A percentile compares a stretch with the other conserved stretches of the same genome.
Conservation (phyloP, 2,329 filamentous ascomycete genomes). For the Phoma sp. region DNA sequence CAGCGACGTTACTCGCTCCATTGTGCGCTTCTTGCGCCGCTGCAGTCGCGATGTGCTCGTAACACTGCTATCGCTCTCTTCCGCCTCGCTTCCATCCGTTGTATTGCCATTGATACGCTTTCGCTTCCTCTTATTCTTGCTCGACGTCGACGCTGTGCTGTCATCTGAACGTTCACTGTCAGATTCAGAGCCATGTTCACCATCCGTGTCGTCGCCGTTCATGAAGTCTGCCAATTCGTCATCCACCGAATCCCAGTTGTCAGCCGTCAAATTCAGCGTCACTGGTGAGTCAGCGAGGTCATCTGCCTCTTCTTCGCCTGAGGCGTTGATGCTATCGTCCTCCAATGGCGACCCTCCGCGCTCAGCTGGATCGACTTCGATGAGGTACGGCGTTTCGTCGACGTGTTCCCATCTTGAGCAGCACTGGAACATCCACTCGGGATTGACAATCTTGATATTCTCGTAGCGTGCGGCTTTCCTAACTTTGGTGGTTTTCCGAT, state of each 20-base stretch:
- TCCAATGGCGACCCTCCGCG: conserved; percentile 47
- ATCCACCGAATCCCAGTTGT: conserved; percentile 61
- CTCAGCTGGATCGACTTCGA: conserved; percentile 77
- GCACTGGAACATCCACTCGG: conserved; percentile 87
- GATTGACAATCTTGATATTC: conserved; percentile 88
- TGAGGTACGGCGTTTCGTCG: conserved; percentile 79
- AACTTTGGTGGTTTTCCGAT: conserved; percentile 86
- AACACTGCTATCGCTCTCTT: conserved; percentile 51
- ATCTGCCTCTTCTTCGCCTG: conserved; percentile 48
- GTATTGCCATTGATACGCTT: conserved; percentile 42
- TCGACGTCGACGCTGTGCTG: conserved; percentile 31
- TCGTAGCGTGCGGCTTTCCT: conserved; percentile 81
- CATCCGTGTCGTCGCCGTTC: conserved; percentile 52
- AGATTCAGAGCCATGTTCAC: conserved; percentile 39
- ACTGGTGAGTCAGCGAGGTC: conserved; percentile 34
- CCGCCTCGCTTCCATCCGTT: conserved; percentile 46
- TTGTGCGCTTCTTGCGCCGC: conserved; percentile 57
- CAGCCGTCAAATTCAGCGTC: conserved; percentile 34
- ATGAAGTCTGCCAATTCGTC: conserved; percentile 81
- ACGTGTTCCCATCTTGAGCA: conserved; percentile 83
- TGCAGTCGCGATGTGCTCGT: conserved; percentile 52
- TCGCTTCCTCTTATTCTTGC: conserved; percentile 44
- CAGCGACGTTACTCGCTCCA: conserved; percentile 56
- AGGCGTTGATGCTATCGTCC: conserved; percentile 52
- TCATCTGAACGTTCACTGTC: conserved; percentile 45